phyloP scores from a whole-genome alignment of 208 protist species.

The Trypanosoma cruzi region DNA sequence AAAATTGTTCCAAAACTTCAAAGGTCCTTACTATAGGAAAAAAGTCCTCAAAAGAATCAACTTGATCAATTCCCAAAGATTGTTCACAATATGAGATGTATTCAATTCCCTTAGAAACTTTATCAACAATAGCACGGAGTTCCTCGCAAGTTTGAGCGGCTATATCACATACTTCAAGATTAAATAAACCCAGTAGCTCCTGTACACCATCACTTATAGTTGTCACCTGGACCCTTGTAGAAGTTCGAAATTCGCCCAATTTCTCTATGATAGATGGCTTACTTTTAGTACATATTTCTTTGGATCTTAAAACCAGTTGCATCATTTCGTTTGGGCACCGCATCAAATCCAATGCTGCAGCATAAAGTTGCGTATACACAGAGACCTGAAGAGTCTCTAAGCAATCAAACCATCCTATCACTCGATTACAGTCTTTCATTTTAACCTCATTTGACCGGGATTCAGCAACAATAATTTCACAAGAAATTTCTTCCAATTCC shows the following conservation, averaged over 20 bases:
- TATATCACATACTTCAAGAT: conserved; percentile 85
- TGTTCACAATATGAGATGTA: conserved; percentile 60
- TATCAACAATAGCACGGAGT: conserved; percentile 65
- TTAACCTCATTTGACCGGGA: conserved; percentile 43
- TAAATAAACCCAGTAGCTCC: conserved; percentile 86
- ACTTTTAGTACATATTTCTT: conserved; percentile 38
- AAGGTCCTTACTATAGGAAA: conserved; percentile 61
- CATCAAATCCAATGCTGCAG: conserved; percentile 62
- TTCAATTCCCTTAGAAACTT: conserved; percentile 50
- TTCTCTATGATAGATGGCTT: conserved; percentile 56
- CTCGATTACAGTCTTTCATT: conserved; percentile 40
- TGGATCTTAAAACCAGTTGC: conserved; percentile 32
- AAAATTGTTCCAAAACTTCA: conserved; percentile 88
- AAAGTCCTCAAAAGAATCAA: conserved; percentile 70
- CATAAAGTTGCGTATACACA: conserved; percentile 57
- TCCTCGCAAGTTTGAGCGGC: conserved; percentile 84
- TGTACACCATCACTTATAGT: conserved; percentile 75
- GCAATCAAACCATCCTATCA: conserved; percentile 58
- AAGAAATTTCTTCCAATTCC: conserved; percentile 68
- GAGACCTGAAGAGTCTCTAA: conserved; percentile 72
- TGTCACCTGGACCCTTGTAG: conserved; percentile 50
- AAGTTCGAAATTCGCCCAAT: conserved; percentile 45
- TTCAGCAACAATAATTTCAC: conserved; percentile 42
- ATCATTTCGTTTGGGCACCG: conserved; percentile 48
- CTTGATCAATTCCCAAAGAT: conserved; percentile 38